Evolutionary conservation across 2,329 filamentous ascomycete species (phyloP).

Genomic region (Colletotrichum sp.): DNA sequence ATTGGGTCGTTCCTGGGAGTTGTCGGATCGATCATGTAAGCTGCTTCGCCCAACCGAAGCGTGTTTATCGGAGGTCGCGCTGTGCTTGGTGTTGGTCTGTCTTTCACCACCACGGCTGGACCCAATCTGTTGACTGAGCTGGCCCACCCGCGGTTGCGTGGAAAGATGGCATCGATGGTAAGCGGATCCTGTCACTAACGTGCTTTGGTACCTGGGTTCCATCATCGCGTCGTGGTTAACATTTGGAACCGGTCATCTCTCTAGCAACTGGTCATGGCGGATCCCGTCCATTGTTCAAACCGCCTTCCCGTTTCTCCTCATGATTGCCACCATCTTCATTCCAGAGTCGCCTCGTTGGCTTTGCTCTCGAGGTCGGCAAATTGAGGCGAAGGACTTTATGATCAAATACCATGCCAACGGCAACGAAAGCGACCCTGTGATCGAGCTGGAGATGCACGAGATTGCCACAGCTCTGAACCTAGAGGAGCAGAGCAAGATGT

Average conservation of each 20-base stretch:
- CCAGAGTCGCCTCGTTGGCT: slow-evolving; percentile 49
- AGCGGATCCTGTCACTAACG: accelerated
- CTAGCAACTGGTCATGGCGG: neutral
- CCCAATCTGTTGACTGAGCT: neutral
- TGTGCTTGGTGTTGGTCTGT: neutral
- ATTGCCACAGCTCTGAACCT: slow-evolving; percentile 52
- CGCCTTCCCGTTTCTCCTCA: neutral
- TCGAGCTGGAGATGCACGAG: slow-evolving; percentile 53
- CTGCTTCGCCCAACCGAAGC: neutral
- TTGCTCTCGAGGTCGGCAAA: slow-evolving; percentile 31
- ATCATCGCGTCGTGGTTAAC: neutral
- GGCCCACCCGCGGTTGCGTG: neutral
- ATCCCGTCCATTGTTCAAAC: neutral
- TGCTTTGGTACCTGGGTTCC: neutral
- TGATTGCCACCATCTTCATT: neutral
- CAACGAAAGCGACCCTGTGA: slow-evolving; percentile 42
- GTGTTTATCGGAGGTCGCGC: neutral
- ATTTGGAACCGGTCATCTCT: neutral
- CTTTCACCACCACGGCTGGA: neutral
- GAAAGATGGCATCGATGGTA: neutral
- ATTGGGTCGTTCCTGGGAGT: neutral
- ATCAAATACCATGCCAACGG: slow-evolving; percentile 36
- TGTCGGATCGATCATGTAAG: neutral
- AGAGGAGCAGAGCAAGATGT: slow-evolving; percentile 31
- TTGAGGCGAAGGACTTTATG: slow-evolving; percentile 21